A percentile compares a stretch with the other conserved stretches of the same genome.
Evolutionary conservation across 139 green algal species (phyloP).

Genomic region (Chlorella sp.): DNA sequence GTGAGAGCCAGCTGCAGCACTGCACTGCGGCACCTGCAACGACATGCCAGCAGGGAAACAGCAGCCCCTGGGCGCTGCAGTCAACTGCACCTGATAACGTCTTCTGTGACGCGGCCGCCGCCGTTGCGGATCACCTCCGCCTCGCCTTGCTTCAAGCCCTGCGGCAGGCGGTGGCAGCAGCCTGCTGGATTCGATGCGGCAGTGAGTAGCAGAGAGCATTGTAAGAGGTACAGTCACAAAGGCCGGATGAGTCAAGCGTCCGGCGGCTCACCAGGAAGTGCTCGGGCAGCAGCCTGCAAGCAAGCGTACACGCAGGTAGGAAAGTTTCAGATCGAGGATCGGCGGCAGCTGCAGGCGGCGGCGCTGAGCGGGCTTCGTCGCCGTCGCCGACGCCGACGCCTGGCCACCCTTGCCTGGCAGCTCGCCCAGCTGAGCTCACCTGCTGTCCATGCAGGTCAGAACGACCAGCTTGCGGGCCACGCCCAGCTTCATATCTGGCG

Average conservation of each 20-base stretch:
- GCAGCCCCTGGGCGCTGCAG: no score
- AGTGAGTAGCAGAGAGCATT: no score
- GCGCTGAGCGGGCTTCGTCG: not conserved
- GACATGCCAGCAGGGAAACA: no score
- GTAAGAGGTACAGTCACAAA: no score
- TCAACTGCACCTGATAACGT: conserved; percentile 26
- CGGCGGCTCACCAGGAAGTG: not conserved
- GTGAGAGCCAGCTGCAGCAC: no score
- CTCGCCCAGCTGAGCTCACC: not conserved
- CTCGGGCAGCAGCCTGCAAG: not conserved
- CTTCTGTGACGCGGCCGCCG: conserved; percentile 35
- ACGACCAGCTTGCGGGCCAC: not conserved
- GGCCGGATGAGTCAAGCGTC: no score
- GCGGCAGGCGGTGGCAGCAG: no score
- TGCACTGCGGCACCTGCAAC: no score
- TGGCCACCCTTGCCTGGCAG: not conserved
- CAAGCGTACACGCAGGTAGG: no score
- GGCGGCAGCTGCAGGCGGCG: not conserved
- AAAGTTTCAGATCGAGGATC: no score
- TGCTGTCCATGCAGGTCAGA: conserved; percentile 40
- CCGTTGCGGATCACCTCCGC: conserved; percentile 39
- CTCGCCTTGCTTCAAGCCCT: conserved; percentile 33
- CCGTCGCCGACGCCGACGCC: not conserved
- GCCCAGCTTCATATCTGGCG: conserved; percentile 8
- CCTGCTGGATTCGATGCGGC: no score